Percentiles rank a stretch among this genome's conserved stretches.
Conservation (phyloP, 2,329 filamentous ascomycete species). For the Lasiodiplodia sp. region DNA sequence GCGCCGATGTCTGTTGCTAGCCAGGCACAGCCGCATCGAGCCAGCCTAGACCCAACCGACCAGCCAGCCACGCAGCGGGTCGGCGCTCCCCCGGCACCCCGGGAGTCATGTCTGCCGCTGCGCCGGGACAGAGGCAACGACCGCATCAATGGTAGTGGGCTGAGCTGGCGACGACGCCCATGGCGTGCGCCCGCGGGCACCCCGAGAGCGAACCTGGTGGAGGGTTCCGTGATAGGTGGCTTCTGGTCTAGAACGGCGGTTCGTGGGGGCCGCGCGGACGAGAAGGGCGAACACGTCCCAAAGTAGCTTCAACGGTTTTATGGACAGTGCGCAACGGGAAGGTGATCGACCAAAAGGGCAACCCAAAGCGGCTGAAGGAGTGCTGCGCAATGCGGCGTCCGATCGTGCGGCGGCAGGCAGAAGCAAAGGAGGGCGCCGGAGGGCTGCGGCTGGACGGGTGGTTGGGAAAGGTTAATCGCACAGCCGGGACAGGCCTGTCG, state of each 20-base stretch:
- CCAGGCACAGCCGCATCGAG: constrained; percentile 27
- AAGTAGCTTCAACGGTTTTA: constrained; percentile 26
- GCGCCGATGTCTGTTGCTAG: constrained; percentile 8
- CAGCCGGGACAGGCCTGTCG: not conserved
- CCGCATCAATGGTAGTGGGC: constrained; percentile 8
- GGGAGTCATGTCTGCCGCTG: constrained; percentile 7
- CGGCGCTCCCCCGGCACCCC: not conserved
- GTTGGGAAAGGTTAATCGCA: constrained; percentile 25
- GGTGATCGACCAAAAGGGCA: constrained; percentile 17
- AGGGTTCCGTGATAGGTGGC: constrained; percentile 16
- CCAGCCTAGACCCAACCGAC: constrained; percentile 23
- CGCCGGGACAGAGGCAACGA: constrained; percentile 2
- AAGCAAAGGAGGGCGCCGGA: constrained; percentile 22
- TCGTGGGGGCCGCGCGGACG: constrained; percentile 10
- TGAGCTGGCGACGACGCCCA: not conserved
- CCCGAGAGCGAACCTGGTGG: constrained; percentile 12
- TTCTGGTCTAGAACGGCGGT: constrained; percentile 22
- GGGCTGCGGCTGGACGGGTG: constrained; percentile 22
- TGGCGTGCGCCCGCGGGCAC: not conserved
- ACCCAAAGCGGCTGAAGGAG: not conserved
- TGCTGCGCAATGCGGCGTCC: constrained; percentile 12
- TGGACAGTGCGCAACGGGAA: constrained; percentile 22
- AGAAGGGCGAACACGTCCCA: constrained; percentile 6
- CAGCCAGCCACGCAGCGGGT: constrained; percentile 20
- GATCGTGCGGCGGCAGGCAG: constrained; percentile 14